Evolutionary conservation across 2,329 filamentous ascomycete genomes (phyloP).

Genomic region (Colletotrichum kahawae): DNA sequence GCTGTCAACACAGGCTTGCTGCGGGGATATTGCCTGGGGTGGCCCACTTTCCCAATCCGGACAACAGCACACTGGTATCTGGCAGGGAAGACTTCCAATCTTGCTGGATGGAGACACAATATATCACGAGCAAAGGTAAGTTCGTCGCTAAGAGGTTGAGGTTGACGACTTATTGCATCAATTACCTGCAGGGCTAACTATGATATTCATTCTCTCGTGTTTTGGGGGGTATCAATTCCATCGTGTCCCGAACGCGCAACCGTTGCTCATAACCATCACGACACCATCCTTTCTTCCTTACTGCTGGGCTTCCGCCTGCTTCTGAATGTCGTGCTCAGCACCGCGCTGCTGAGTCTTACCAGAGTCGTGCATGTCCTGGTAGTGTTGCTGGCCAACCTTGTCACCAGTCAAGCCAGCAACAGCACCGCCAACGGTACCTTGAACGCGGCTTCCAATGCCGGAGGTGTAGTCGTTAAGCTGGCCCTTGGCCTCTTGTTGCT

Average conservation of each 20-base stretch:
- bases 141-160: not conserved
- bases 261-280: not conserved
- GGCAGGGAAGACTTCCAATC: not conserved
- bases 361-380: constrained; percentile 73
- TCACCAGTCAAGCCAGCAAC: constrained; percentile 78
- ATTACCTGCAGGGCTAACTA: not conserved
- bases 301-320: constrained; percentile 62
- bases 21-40: not conserved
- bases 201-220: not conserved
- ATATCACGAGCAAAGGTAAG: not conserved
- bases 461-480: constrained; percentile 77
- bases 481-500: constrained; percentile 81
- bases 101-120: no score
- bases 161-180: not conserved
- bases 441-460: constrained; percentile 70
- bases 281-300: not conserved
- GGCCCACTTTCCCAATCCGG: not conserved
- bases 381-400: constrained; percentile 65
- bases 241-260: not conserved
- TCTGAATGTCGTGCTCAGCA: constrained; percentile 80
- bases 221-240: constrained; percentile 20
- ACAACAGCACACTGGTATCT: not conserved
- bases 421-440: constrained; percentile 74
- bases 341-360: constrained; percentile 87
- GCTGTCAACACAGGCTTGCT: no score